Conservation (phyloP, 1,139 yeast genomes). For the Geotrichum fermentans region DNA sequence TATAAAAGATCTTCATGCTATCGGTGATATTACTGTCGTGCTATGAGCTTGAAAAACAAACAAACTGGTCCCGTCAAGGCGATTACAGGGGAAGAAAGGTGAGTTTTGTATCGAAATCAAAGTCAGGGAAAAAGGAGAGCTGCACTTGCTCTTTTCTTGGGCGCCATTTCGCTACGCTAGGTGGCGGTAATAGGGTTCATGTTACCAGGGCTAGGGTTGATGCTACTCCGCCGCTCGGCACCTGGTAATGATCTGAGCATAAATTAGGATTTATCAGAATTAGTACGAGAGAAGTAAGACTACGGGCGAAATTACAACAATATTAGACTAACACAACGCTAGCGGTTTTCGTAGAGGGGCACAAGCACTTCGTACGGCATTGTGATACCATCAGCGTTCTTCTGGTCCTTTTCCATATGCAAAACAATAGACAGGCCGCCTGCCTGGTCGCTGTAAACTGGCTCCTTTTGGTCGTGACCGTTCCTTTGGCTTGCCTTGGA, state of each 20-base stretch:
- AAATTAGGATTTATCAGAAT: neutral
- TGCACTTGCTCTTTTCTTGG: too few species aligned
- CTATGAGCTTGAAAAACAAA: neutral
- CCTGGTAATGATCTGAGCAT: too few species aligned
- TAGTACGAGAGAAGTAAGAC: neutral
- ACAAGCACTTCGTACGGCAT: conserved; percentile 63
- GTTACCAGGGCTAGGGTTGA: too few species aligned
- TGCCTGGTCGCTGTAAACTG: conserved; percentile 38
- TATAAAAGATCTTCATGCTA: conserved; percentile 80
- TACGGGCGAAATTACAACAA: too few species aligned
- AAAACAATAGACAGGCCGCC: conserved; percentile 64
- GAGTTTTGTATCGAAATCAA: neutral
- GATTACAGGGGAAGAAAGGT: neutral
- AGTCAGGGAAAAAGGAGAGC: neutral
- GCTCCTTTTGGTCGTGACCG: conserved; percentile 42
- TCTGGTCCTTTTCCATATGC: conserved; percentile 63
- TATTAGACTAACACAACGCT: too few species aligned
- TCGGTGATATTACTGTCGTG: too few species aligned
- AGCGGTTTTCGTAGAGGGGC: conserved; percentile 53
- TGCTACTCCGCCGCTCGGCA: too few species aligned
- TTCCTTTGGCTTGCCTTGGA: conserved; percentile 26
- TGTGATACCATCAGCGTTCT: conserved; percentile 50
- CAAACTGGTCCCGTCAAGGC: too few species aligned
- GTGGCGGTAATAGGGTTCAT: too few species aligned
- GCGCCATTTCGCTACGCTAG: too few species aligned